Evolutionary conservation across 164 flowering plant species (phyloP).

Genomic region (Vitis amurensis): DNA sequence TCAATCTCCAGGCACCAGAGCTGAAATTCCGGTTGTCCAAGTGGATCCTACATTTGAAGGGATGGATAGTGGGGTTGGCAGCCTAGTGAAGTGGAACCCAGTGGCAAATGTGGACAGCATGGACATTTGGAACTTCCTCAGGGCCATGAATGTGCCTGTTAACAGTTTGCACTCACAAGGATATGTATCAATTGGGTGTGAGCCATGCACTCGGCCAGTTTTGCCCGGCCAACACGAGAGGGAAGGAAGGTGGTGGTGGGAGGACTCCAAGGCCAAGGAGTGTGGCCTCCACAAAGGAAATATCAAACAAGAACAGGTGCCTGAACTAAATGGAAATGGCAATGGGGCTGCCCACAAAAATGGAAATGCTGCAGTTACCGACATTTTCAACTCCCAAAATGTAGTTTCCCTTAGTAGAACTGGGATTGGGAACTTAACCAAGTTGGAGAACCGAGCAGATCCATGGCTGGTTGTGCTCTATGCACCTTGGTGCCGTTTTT

Average conservation of each 20-base stretch:
- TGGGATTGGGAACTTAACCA: slow-evolving; percentile 71
- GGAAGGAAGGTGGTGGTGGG: slow-evolving; percentile 99
- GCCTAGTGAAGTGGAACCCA: slow-evolving; percentile 88
- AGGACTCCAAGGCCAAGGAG: slow-evolving; percentile 86
- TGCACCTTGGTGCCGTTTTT: slow-evolving; percentile 90
- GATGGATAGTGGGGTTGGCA: slow-evolving; percentile 68
- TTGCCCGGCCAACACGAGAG: slow-evolving; percentile 90
- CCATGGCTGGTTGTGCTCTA: slow-evolving; percentile 83
- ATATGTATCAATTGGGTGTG: slow-evolving; percentile 81
- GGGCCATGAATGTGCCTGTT: slow-evolving; percentile 75
- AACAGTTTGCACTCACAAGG: slow-evolving; percentile 76
- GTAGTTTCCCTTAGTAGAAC: slow-evolving; percentile 52
- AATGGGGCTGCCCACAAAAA: slow-evolving; percentile 13
- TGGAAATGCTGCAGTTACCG: slow-evolving; percentile 25
- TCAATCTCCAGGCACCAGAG: slow-evolving; percentile 60
- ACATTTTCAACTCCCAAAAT: slow-evolving; percentile 47
- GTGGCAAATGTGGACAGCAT: slow-evolving; percentile 66
- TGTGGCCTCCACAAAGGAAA: slow-evolving; percentile 94
- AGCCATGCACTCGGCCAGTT: slow-evolving; percentile 85
- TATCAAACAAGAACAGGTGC: slow-evolving; percentile 33
- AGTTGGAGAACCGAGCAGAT: slow-evolving; percentile 54
- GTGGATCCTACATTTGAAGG: slow-evolving; percentile 84
- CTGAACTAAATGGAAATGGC: neutral
- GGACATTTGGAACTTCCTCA: slow-evolving; percentile 75
- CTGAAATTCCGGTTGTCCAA: slow-evolving; percentile 79